Percentiles rank a stretch among this genome's conserved stretches.
Evolutionary conservation across 192 early-diverging fungal genomes (phyloP).

Genomic region (Endogone sp.): DNA sequence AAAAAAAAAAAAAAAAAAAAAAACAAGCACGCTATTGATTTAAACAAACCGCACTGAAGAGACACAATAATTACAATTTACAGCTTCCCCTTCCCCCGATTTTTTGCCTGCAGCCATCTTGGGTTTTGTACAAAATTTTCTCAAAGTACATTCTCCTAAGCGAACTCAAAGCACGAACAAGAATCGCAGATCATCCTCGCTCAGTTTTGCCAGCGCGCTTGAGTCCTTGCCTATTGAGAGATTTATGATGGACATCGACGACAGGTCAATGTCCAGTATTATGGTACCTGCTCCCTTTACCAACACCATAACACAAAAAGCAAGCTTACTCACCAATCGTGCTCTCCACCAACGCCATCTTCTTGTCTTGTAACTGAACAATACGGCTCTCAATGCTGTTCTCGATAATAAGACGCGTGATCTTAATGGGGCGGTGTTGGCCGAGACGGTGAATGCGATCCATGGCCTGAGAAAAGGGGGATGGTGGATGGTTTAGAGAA

Average conservation of each 20-base stretch:
- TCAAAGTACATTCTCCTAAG: too few relatives aligned
- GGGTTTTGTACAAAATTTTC: too few relatives aligned
- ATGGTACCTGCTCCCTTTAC: too few relatives aligned
- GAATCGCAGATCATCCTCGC: slow-evolving; percentile 79
- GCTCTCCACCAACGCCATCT: slow-evolving; percentile 80
- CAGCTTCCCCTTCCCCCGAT: too few relatives aligned
- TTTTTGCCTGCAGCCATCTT: too few relatives aligned
- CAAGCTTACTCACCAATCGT: slow-evolving; percentile 66
- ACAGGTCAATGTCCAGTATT: neutral
- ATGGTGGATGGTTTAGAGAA: slow-evolving; percentile 50
- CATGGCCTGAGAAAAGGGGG: slow-evolving; percentile 76
- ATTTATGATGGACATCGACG: neutral
- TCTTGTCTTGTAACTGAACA: slow-evolving; percentile 90
- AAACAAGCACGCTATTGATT: too few relatives aligned
- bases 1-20: too few relatives aligned
- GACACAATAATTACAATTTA: too few relatives aligned
- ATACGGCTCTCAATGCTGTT: slow-evolving; percentile 92
- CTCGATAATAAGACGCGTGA: slow-evolving; percentile 86
- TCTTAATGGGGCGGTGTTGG: slow-evolving; percentile 85
- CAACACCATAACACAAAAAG: neutral
- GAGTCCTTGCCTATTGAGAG: slow-evolving; percentile 48
- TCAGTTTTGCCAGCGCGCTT: slow-evolving; percentile 66
- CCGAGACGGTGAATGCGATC: slow-evolving; percentile 94
- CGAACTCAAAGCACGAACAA: slow-evolving; percentile 68
- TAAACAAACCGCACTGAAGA: too few relatives aligned